These are phyloP conservation scores for Gilbertella persicaria DNA, from an alignment of 371 early-diverging fungal genomes.

Conservation along the genomic window DNA sequence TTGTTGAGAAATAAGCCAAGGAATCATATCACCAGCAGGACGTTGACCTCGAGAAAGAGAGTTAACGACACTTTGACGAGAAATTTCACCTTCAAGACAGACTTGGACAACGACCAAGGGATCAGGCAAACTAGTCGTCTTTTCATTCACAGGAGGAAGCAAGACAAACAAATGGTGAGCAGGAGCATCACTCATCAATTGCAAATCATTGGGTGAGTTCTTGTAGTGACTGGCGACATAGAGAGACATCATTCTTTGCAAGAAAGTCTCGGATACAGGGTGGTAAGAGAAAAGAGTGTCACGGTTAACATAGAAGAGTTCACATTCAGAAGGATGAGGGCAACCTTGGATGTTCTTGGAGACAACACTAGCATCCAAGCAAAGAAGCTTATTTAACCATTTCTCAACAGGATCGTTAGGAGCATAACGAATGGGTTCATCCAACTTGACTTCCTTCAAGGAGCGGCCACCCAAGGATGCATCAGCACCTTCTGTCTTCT, in stretches of 20 bases:
- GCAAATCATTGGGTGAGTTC: conserved; percentile 99
- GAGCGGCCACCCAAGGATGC: conserved; percentile 68
- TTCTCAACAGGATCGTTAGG: conserved; percentile 93
- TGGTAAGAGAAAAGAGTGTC: conserved; percentile 96
- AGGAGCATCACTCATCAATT: conserved; percentile 98
- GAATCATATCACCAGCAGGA: conserved; percentile 97
- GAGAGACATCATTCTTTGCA: conserved; percentile 96
- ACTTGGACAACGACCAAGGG: conserved; percentile 94
- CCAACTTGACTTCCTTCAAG: conserved; percentile 88
- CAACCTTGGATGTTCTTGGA: conserved; percentile 82
- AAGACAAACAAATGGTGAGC: conserved; percentile 98
- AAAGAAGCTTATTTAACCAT: conserved; percentile 96
- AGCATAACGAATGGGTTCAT: conserved; percentile 96
- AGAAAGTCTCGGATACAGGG: conserved; percentile 93
- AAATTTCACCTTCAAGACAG: conserved; percentile 95
- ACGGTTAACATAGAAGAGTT: conserved; percentile 95
- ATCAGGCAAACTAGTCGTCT: conserved; percentile 81
- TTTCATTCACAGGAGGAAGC: conserved; percentile 81
- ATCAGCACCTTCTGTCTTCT: conserved; percentile 46
- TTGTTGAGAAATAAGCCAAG: conserved; percentile 96
- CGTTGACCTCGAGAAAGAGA: conserved; percentile 86
- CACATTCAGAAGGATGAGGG: conserved; percentile 94
- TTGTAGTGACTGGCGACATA: conserved; percentile 99
- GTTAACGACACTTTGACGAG: conserved; percentile 81
- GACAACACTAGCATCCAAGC: conserved; percentile 85